phyloP scores from a whole-genome alignment of 2,329 filamentous ascomycete species.

The Colletotrichum noveboracense region DNA sequence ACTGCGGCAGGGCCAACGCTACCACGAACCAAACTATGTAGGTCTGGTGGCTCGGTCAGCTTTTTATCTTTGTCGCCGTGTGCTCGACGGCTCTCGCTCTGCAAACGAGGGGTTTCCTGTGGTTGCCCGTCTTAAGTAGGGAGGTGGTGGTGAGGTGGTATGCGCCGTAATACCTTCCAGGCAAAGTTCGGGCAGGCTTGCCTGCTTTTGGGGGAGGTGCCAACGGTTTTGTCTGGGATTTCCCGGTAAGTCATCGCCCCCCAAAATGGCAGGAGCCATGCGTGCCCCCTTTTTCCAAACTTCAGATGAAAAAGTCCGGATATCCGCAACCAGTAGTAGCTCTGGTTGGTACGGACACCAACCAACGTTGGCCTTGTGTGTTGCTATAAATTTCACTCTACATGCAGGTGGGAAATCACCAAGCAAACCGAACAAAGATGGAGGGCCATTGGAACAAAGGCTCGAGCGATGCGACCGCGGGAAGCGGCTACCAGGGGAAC shows the following conservation, averaged over 20 bases:
- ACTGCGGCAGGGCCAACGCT: conserved; percentile 11
- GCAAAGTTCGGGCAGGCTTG: neutral
- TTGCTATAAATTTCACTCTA: neutral
- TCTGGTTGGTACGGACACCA: neutral
- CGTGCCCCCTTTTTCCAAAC: neutral
- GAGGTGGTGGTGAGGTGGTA: neutral
- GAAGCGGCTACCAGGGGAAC: conserved; percentile 4
- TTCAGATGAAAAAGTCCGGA: neutral
- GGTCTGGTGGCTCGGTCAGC: neutral
- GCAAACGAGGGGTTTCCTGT: neutral
- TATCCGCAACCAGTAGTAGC: neutral
- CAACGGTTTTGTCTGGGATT: conserved; percentile 16
- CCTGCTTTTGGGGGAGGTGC: neutral
- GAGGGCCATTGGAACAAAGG: neutral
- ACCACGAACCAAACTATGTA: conserved; percentile 6
- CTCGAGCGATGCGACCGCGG: neutral
- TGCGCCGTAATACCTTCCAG: neutral
- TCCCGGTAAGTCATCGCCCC: neutral
- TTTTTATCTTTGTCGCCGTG: neutral
- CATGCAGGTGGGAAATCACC: neutral
- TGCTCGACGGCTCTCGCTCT: neutral
- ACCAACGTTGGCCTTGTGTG: neutral
- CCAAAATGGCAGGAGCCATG: neutral
- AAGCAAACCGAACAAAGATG: neutral
- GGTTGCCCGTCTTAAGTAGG: neutral